Conservation (phyloP, 106 monocot species). For the Dactylorhiza incarnata region DNA sequence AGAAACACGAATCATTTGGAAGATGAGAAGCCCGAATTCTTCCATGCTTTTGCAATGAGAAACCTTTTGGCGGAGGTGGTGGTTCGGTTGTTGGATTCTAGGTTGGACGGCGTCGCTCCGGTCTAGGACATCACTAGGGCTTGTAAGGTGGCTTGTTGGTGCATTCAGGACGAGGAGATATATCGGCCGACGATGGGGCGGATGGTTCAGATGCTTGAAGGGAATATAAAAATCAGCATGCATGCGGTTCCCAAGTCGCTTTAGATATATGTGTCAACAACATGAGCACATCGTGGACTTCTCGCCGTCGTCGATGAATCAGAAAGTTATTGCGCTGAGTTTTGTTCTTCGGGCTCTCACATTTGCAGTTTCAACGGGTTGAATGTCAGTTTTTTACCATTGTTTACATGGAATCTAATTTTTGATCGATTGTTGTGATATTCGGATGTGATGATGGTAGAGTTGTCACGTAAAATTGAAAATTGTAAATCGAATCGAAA, state of each 20-base stretch:
- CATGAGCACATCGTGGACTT: background rate
- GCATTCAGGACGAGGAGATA: conserved; percentile 15
- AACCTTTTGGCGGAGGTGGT: conserved; percentile 1
- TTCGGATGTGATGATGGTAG: too few relatives aligned
- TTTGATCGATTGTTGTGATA: too few relatives aligned
- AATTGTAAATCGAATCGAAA: too few relatives aligned
- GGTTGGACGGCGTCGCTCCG: background rate
- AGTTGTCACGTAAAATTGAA: too few relatives aligned
- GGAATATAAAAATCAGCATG: conserved; percentile 10
- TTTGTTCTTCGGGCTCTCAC: background rate
- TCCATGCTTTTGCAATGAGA: background rate
- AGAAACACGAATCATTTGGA: background rate
- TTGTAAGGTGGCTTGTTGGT: conserved; percentile 18
- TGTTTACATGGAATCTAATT: too few relatives aligned
- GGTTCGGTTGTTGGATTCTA: background rate
- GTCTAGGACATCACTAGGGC: conserved; percentile 1
- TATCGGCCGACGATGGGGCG: conserved; percentile 13
- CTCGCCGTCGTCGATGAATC: background rate
- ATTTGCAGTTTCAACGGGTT: background rate
- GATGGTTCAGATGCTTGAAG: conserved; percentile 22
- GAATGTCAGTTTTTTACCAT: too few relatives aligned
- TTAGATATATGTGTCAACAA: background rate
- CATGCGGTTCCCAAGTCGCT: conserved; percentile 15
- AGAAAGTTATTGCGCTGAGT: background rate
- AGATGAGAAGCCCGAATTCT: background rate